Evolutionary conservation across 2,329 filamentous ascomycete species (phyloP).

Genomic region (Xylariomycetidae sp.): DNA sequence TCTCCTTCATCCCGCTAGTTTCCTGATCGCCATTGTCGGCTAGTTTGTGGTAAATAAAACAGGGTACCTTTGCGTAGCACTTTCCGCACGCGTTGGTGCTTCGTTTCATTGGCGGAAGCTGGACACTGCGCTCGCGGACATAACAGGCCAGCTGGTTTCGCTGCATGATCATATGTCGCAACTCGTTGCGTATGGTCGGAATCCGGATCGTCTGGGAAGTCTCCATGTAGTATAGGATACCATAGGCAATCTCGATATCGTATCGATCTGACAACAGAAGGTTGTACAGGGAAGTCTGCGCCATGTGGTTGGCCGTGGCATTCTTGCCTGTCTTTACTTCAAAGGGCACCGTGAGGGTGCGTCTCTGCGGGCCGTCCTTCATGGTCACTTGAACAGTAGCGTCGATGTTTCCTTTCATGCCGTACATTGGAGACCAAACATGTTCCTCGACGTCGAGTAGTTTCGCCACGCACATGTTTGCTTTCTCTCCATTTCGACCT

Average conservation of each 20-base stretch:
- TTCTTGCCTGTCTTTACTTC: conserved; percentile 94
- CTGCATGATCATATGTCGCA: conserved; percentile 95
- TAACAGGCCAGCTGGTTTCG: conserved; percentile 85
- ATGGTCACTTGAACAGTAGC: conserved; percentile 88
- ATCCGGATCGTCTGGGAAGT: conserved; percentile 80
- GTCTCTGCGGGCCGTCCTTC: conserved; percentile 58
- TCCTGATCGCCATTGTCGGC: conserved; percentile 78
- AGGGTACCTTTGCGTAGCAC: conserved; percentile 86
- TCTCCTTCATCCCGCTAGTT: conserved; percentile 64
- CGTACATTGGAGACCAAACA: conserved; percentile 96
- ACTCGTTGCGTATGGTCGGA: conserved; percentile 76
- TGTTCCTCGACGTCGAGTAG: conserved; percentile 96
- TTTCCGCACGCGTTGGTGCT: conserved; percentile 74
- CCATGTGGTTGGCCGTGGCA: conserved; percentile 74
- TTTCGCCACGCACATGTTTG: conserved; percentile 83
- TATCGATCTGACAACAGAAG: conserved; percentile 89
- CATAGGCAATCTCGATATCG: conserved; percentile 84
- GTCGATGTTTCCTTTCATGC: conserved; percentile 95
- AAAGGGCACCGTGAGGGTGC: conserved; percentile 79
- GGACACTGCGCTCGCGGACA: conserved; percentile 70
- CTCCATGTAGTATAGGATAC: conserved; percentile 93
- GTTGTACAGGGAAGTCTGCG: conserved; percentile 92
- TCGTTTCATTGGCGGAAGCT: conserved; percentile 80
- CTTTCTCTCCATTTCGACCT: conserved; percentile 69
- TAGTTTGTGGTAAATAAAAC: conserved; percentile 90